phyloP scores from a whole-genome alignment of 225 moss, liverwort and hornwort species.

The Marchantia polymorpha region DNA sequence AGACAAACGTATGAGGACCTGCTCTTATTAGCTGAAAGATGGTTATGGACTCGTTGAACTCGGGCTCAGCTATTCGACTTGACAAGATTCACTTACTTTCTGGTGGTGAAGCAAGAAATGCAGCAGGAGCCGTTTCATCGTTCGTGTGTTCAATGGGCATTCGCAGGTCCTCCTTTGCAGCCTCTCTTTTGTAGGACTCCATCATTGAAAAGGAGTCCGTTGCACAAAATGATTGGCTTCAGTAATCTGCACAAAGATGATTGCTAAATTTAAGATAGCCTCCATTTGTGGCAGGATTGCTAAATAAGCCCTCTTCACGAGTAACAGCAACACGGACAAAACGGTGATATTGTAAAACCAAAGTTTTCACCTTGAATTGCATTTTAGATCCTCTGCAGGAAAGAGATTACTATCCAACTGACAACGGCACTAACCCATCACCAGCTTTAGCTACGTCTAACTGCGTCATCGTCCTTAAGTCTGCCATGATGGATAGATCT shows the following conservation, averaged over 20 bases:
- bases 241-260: slow-evolving; percentile 21
- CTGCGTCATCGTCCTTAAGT: too few relatives aligned
- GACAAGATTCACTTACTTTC: slow-evolving; percentile 39
- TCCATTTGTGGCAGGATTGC: too few relatives aligned
- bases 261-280: not conserved
- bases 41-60: not conserved
- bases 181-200: slow-evolving; percentile 99
- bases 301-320: too few relatives aligned
- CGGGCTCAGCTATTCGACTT: not conserved
- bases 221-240: slow-evolving; percentile 51
- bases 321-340: too few relatives aligned
- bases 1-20: not conserved
- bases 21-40: not conserved
- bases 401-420: too few relatives aligned
- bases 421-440: too few relatives aligned
- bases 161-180: slow-evolving; percentile 87
- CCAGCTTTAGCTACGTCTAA: too few relatives aligned
- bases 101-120: slow-evolving; percentile 52
- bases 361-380: too few relatives aligned
- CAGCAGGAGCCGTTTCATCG: slow-evolving; percentile 80
- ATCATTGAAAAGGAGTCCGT: slow-evolving; percentile 99
- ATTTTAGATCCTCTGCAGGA: too few relatives aligned
- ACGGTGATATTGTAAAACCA: too few relatives aligned
- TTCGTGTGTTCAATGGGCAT: slow-evolving; percentile 76
- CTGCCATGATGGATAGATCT: too few relatives aligned